phyloP scores from a whole-genome alignment of 106 monocot genomes.

The Hemerocallis citrina region DNA sequence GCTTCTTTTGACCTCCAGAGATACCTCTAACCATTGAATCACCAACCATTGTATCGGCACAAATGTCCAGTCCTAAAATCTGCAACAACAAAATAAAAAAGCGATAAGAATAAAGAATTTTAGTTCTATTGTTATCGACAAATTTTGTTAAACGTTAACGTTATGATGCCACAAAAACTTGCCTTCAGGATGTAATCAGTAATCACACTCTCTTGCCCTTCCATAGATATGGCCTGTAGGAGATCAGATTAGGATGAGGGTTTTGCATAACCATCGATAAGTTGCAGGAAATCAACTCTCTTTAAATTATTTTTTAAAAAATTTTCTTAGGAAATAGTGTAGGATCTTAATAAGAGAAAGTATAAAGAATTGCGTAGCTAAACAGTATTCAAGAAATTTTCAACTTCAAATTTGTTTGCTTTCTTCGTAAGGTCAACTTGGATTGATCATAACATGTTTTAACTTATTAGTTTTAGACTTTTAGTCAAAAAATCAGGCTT shows the following conservation, averaged over 20 bases:
- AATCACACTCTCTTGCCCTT: slow-evolving; percentile 33
- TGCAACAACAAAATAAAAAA: background rate
- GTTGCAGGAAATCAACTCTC: too few species aligned
- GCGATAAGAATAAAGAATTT: background rate
- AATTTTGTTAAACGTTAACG: background rate
- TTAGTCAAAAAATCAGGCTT: background rate
- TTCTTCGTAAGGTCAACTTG: background rate
- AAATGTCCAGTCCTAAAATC: slow-evolving; percentile 64
- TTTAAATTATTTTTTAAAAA: too few species aligned
- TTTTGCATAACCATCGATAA: too few species aligned
- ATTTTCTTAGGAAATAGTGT: too few species aligned
- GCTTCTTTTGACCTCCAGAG: slow-evolving; percentile 66
- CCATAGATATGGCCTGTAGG: slow-evolving; percentile 27
- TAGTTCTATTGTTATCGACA: background rate
- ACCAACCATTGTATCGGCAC: slow-evolving; percentile 70
- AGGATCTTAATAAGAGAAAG: background rate
- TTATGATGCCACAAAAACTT: background rate
- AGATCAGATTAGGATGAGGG: background rate
- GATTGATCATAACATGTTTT: background rate
- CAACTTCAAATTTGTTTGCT: too few species aligned
- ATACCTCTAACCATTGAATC: slow-evolving; percentile 62
- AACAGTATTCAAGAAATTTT: background rate
- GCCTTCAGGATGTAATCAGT: slow-evolving; percentile 56
- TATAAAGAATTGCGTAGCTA: background rate
- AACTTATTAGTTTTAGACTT: background rate